phyloP scores from a whole-genome alignment of 1,139 yeast species.

The Candida sojae region DNA sequence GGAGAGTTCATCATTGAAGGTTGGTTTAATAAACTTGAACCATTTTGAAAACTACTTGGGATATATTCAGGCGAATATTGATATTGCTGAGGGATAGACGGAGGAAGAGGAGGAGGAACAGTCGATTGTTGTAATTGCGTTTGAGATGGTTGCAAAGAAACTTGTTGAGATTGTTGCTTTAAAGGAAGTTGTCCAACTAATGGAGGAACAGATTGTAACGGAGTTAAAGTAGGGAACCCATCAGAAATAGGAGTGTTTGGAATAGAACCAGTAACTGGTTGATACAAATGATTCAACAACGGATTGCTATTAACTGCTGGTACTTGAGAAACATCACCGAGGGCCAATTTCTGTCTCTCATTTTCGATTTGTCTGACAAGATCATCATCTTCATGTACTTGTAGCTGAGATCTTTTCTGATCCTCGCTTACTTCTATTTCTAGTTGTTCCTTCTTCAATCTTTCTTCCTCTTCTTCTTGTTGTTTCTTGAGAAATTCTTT shows the following conservation, averaged over 20 bases:
- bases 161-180: background rate
- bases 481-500: conserved; percentile 33
- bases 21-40: conserved; percentile 1
- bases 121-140: background rate
- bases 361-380: conserved; percentile 12
- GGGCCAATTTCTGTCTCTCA: conserved; percentile 6
- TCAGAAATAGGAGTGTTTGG: conserved; percentile 21
- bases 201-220: conserved; percentile 10
- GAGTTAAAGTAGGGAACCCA: conserved; percentile 14
- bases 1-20: conserved; percentile 10
- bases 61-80: conserved; percentile 6
- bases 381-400: conserved; percentile 10
- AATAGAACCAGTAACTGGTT: conserved; percentile 30
- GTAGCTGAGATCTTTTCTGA: background rate
- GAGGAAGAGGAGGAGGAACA: background rate
- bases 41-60: conserved; percentile 4
- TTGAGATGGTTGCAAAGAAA: background rate
- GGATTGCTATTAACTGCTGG: conserved; percentile 19
- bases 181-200: conserved; percentile 6
- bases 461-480: conserved; percentile 30
- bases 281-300: conserved; percentile 36
- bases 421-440: conserved; percentile 19
- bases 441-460: conserved; percentile 25
- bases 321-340: background rate
- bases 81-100: conserved; percentile 3